phyloP scores from a whole-genome alignment of 768 basidiomycete species.

The Gelatoporia subvermispora region DNA sequence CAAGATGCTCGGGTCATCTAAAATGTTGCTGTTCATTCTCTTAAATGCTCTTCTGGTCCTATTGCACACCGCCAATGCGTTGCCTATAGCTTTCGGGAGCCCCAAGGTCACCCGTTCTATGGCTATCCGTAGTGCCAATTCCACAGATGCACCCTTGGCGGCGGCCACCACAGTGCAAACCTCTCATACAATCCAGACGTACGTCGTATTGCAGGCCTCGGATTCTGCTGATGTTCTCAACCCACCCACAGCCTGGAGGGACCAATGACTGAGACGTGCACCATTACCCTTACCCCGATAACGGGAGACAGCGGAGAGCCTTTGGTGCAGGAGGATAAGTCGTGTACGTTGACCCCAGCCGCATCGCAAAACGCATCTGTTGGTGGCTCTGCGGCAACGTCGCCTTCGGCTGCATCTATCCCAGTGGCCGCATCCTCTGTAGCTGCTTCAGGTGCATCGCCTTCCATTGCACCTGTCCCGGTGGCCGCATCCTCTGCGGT shows the following conservation, averaged over 20 bases:
- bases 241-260: slow-evolving; percentile 17
- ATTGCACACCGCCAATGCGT: slow-evolving; percentile 21
- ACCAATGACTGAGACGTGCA: slow-evolving; percentile 31
- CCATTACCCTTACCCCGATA: slow-evolving; percentile 30
- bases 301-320: slow-evolving; percentile 24
- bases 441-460: neutral
- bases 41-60: slow-evolving; percentile 23
- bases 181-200: slow-evolving; percentile 35
- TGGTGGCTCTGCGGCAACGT: neutral
- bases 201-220: slow-evolving; percentile 16
- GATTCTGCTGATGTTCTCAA: neutral
- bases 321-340: slow-evolving; percentile 27
- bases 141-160: neutral
- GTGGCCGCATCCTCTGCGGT: neutral
- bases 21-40: slow-evolving; percentile 12
- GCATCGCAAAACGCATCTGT: neutral
- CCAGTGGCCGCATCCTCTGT: slow-evolving; percentile 1
- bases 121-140: neutral
- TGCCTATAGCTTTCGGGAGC: slow-evolving; percentile 17
- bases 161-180: slow-evolving; percentile 29
- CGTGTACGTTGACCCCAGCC: slow-evolving; percentile 19
- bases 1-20: slow-evolving; percentile 24
- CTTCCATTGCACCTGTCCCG: slow-evolving; percentile 7
- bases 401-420: slow-evolving; percentile 6
- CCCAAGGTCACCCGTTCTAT: neutral